Evolutionary conservation across 352 stramenopile genomes (phyloP), one percentile per base, ranked within the genome.

Genomic region (Hyaloperonospora arabidopsidis): DNA sequence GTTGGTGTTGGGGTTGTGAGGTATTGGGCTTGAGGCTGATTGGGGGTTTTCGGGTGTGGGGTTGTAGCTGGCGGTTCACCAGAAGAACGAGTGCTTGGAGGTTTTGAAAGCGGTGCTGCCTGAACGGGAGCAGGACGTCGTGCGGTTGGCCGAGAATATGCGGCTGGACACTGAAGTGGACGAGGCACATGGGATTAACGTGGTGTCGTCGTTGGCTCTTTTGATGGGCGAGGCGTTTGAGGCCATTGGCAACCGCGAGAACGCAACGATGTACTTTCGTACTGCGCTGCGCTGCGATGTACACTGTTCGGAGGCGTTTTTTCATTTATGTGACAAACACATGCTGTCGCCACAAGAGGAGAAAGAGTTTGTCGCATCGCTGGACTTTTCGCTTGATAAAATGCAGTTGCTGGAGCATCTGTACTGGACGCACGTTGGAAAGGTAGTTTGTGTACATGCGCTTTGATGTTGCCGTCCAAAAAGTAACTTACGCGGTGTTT

Each of bases 191-290:
- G 71, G 72, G 0, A 70, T 95, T 48, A 91, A 92, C 52, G 60
- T 95, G 14, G 79, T 94, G 19, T 66, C 84, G 19, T 89, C 84
- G 19, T 55, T 94, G 14, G 83, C 79, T 29, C 65, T 92, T 46
- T 67, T 96, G 8, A 81, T 92, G 65, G 86, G 82, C 15, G 78
- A 93, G 54, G 84, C 86, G 5, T 93, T 82, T 49, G 84, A 94
- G 55, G 75, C 78, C 1, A 59, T 93, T 18, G 86, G 87, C 2
- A 93, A 94, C 40, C 79, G 79, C 28, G 83, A 93, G 32, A 90
- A 84, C 39, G 86, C 86, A 5, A 68, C 75, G 0, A 45, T 83
- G 1, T 95, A 87, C 67, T 96, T 84, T 47, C 64, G 69, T 7
- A 67, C 87, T 7, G 80, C 86, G 17, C 52, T 96, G 41, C 70